Percentiles rank a stretch among this genome's conserved stretches.
phyloP scores from a whole-genome alignment of 495 filamentous ascomycete species.

The Tuber melanosporum region DNA sequence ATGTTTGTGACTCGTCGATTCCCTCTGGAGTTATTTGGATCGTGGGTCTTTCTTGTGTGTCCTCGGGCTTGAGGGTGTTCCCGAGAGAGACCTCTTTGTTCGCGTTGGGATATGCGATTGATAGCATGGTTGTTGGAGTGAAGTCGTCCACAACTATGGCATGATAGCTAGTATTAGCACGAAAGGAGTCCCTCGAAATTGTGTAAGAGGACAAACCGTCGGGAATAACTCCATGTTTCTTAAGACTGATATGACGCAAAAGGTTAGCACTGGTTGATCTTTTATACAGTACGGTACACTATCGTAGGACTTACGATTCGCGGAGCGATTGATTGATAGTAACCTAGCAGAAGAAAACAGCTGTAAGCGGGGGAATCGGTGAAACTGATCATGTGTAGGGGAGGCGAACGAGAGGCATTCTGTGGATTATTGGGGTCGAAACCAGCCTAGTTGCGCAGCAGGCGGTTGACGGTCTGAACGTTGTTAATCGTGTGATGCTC shows the following conservation, averaged over 20 bases:
- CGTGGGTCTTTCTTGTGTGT: conserved; percentile 49
- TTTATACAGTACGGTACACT: neutral
- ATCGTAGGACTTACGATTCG: conserved; percentile 28
- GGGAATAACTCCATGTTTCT: conserved; percentile 57
- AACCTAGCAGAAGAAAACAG: conserved; percentile 17
- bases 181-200: neutral
- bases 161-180: neutral
- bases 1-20: conserved; percentile 23
- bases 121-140: conserved; percentile 50
- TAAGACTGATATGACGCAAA: conserved; percentile 45
- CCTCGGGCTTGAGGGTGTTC: conserved; percentile 54
- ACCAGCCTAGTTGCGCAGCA: conserved; percentile 20
- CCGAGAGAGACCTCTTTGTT: conserved; percentile 51
- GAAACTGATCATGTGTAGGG: neutral
- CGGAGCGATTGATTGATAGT: conserved; percentile 40
- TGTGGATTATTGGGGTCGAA: conserved; percentile 33
- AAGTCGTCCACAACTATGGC: conserved; percentile 61
- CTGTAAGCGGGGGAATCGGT: conserved; percentile 7
- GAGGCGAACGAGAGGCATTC: conserved; percentile 36
- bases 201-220: conserved; percentile 44
- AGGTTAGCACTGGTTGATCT: conserved; percentile 10
- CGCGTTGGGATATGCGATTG: conserved; percentile 49
- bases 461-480: conserved; percentile 8
- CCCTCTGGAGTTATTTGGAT: conserved; percentile 45
- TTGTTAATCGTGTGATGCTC: conserved; percentile 17